Evolutionary conservation across 371 early-diverging fungal genomes (phyloP).

Genomic region (Syncephalastrum racemosum): DNA sequence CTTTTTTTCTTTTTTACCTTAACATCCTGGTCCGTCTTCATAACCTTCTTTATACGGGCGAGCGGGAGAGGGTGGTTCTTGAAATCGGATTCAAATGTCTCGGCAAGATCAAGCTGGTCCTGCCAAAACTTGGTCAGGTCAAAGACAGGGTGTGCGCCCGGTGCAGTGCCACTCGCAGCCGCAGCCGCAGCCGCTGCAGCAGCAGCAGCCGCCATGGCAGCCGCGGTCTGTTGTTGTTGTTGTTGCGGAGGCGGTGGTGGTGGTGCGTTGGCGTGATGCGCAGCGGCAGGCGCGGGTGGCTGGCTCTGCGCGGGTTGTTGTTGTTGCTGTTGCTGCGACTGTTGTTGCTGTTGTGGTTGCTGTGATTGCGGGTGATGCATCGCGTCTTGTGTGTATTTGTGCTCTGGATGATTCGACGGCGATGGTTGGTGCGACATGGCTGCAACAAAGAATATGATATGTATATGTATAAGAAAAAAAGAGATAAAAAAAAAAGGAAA

Average conservation of each 20-base stretch:
- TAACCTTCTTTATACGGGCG: constrained; percentile 99
- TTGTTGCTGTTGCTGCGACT: constrained; percentile 11
- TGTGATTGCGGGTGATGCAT: too few species aligned
- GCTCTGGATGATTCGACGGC: too few species aligned
- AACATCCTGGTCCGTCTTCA: constrained; percentile 98
- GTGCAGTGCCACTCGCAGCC: constrained; percentile 13
- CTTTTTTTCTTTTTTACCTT: constrained; percentile 20
- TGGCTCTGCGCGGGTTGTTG: constrained; percentile 5
- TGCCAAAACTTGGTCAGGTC: constrained; percentile 49
- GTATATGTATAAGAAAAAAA: not conserved
- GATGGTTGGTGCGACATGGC: too few species aligned
- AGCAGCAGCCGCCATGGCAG: constrained; percentile 5
- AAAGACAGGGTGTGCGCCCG: constrained; percentile 34
- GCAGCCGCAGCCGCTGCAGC: constrained; percentile 12
- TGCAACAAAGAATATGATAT: not conserved
- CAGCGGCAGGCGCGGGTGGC: not conserved
- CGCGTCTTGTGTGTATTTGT: too few species aligned
- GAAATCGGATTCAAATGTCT: constrained; percentile 68
- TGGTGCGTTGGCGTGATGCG: constrained; percentile 4
- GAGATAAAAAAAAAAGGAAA: not conserved
- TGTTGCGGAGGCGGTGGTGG: not conserved
- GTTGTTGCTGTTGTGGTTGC: too few species aligned
- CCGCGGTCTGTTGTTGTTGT: not conserved
- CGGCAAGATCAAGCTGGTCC: constrained; percentile 39
- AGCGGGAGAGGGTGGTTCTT: constrained; percentile 94